Evolutionary conservation across 768 basidiomycete genomes (phyloP), one percentile per base, ranked within the genome.

Genomic region (Trametes cingulata): DNA sequence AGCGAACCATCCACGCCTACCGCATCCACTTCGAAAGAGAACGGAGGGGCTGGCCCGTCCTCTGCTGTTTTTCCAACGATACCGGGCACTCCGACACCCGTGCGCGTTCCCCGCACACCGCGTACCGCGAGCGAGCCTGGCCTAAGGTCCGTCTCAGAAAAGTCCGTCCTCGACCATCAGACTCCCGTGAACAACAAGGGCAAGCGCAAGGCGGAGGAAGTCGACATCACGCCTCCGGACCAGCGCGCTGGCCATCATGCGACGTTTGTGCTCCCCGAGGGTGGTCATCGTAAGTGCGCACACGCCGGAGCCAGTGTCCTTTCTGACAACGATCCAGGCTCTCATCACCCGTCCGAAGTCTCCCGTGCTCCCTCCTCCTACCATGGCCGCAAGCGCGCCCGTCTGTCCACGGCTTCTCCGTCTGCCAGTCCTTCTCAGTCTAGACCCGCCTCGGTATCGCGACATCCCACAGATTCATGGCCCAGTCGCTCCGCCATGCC

Each of bases 201-300:
- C 7, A 91, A 91, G 71, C 77, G 89, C 61, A 91, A 90, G 69
- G 88, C 87, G 6, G 86, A 88, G 43, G 88, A 90, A 64, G 76
- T 84, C n/a, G 86, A 85, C 60, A 74, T 80, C 33, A 88, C 88
- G 2, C 87, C 87, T 35, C 85, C 87, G 7, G 87, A 87, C 67
- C 82, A 77, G 59, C 82, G 79, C 69, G 78, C 80, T 59, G 72
- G 59, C 0, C 76, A 78, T 40, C 80, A 75, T 50, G 76, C 88
- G 39, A 89, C 86, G 6, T 90, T 89, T 68, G 85, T 85, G 41
- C 77, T 82, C 53, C 77, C 78, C 24, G 60, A 69, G 22, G 85
- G 84, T 59, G 78, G 80, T 58, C 81, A 84, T 73, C 81, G 88
- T 88, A 71, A 70, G 86, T 77, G 35, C 46, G 46, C 69, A 71